Evolutionary conservation across 208 protist genomes (phyloP), one percentile per base, ranked within the genome.

Genomic region (Wallacemonas sp.): DNA sequence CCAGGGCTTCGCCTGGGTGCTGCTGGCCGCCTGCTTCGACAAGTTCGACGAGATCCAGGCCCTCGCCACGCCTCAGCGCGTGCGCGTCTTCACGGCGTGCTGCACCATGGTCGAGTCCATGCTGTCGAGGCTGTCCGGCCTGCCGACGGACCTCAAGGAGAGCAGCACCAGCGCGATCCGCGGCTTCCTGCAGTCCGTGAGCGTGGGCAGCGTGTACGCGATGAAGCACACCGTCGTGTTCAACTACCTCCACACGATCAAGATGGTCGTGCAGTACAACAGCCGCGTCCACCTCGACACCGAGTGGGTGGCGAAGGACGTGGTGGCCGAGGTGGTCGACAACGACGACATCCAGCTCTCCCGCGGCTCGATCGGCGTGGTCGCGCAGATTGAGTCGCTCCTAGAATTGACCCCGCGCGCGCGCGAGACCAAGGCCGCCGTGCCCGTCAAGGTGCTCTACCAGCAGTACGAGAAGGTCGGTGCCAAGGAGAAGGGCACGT

Each of bases 171-270:
- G 39, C 11, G 74, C 78, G n/a, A 89, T 95, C 23, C 45, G 76
- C 38, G 18, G 25, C 11, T 93, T 96, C 50, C 46, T 94, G 11
- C 79, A 89, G 70, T 90, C 82, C 45, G 65, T 89, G 14, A 72
- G 79, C 0, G 23, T 92, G 25, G 42, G 61, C 42, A 64, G 86
- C 32, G 76, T 96, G 29, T 96, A 89, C 62, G 70, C 45, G 29
- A 94, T 96, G 81, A 93, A 93, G 74, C 80, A 91, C 72, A 96
- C 91, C n/a, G 61, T 90, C 2, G 77, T 81, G 29, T 91, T 87
- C 79, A 79, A 79, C 64, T 96, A 89, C 65, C 68, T 96, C 18
- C 91, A 93, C 69, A 70, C 77, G 7, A 38, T 94, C 11, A 92
- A 92, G 73, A 90, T 94, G 80, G 76, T 92, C 1, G 10, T 94